Conservation (phyloP, 305 asterid genomes). For the Rubia tinctorum region DNA sequence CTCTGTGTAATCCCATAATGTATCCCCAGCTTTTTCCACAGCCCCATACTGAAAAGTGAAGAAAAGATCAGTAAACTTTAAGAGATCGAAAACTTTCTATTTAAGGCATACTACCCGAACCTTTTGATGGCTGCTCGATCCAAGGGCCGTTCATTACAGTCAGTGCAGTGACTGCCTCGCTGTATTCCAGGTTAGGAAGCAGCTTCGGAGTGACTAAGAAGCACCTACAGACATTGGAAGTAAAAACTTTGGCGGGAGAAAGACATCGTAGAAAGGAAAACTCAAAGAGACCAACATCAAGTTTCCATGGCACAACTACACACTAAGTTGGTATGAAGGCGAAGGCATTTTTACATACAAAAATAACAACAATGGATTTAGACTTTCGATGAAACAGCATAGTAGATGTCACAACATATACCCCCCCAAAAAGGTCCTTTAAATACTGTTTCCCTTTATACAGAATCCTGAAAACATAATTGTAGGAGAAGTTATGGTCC, state of each 20-base stretch:
- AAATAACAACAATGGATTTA: too few species aligned
- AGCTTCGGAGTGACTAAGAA: constrained; percentile 94
- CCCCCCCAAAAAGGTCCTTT: too few species aligned
- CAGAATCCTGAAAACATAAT: too few species aligned
- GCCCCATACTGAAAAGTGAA: constrained; percentile 68
- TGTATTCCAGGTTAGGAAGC: constrained; percentile 78
- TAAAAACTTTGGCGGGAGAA: neutral
- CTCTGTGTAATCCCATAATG: constrained; percentile 27
- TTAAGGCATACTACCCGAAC: constrained; percentile 26
- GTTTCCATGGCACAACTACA: too few species aligned
- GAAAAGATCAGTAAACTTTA: neutral
- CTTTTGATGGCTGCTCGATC: constrained; percentile 91
- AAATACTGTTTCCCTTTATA: too few species aligned
- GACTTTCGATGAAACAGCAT: too few species aligned
- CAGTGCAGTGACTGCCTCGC: constrained; percentile 80
- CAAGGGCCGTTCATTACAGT: constrained; percentile 97
- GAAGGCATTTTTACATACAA: too few species aligned
- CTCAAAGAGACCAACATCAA: too few species aligned
- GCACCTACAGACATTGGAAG: constrained; percentile 53
- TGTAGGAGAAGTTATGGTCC: too few species aligned
- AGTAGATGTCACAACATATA: too few species aligned
- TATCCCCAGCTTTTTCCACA: constrained; percentile 72
- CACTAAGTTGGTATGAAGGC: too few species aligned
- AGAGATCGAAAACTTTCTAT: neutral
- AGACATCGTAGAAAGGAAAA: too few species aligned